phyloP scores from a whole-genome alignment of 2,329 filamentous ascomycete species.

The Alternaria gansuensis region DNA sequence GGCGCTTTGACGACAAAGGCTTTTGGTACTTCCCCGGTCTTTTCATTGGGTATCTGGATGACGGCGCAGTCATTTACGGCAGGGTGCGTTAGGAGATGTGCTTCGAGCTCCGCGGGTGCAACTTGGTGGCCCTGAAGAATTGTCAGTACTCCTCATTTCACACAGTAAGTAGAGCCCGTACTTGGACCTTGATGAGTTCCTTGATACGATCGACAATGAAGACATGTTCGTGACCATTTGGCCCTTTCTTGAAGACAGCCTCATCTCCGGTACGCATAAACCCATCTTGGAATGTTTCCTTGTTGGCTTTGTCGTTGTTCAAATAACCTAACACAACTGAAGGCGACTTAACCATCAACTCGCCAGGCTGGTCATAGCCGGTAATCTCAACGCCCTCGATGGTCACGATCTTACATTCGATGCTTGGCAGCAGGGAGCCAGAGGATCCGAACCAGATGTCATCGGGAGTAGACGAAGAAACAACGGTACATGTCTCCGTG shows the following conservation, averaged over 20 bases:
- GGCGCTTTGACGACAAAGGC: constrained; percentile 69
- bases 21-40: constrained; percentile 69
- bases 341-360: constrained; percentile 80
- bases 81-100: constrained; percentile 77
- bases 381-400: constrained; percentile 73
- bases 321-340: constrained; percentile 76
- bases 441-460: constrained; percentile 78
- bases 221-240: constrained; percentile 76
- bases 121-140: constrained; percentile 75
- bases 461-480: constrained; percentile 65
- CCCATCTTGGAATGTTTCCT: constrained; percentile 78
- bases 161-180: constrained; percentile 45
- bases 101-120: constrained; percentile 82
- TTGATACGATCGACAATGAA: constrained; percentile 86
- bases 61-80: constrained; percentile 81
- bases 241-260: constrained; percentile 64
- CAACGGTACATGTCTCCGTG: constrained; percentile 79
- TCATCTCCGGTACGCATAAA: constrained; percentile 91
- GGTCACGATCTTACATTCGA: constrained; percentile 72
- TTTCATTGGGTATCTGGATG: constrained; percentile 73
- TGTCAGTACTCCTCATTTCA: neutral
- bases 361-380: constrained; percentile 70
- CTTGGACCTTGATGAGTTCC: constrained; percentile 81
- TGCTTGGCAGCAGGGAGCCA: constrained; percentile 72
- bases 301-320: constrained; percentile 83